These are phyloP conservation scores for Aspergillus sp. DNA, from an alignment of 2,329 filamentous ascomycete species.

Conservation along the genomic window DNA sequence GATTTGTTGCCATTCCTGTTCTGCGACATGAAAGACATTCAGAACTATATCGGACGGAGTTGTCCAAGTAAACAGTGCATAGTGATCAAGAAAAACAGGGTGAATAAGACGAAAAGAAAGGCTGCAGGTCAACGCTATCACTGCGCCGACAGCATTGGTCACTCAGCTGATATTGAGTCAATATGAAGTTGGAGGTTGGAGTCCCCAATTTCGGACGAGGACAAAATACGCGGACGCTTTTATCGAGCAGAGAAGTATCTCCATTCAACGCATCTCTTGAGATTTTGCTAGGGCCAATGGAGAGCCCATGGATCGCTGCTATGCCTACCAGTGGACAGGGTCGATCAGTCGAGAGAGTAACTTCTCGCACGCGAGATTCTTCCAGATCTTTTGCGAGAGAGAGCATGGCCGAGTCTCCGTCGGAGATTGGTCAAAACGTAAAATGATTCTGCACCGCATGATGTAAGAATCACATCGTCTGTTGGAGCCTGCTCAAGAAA, in stretches of 20 bases:
- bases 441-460: not conserved
- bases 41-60: not conserved
- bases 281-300: not conserved
- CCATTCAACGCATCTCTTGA: not conserved
- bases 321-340: not conserved
- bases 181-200: not conserved
- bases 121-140: not conserved
- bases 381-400: not conserved
- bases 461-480: not conserved
- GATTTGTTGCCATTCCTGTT: not conserved
- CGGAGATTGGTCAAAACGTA: slow-evolving; percentile 2
- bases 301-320: not conserved
- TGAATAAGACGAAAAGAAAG: not conserved
- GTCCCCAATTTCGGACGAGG: not conserved
- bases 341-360: not conserved
- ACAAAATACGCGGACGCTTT: not conserved
- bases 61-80: not conserved
- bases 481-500: not conserved
- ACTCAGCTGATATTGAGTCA: not conserved
- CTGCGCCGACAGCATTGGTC: too few relatives aligned
- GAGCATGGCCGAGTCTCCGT: not conserved
- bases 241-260: not conserved
- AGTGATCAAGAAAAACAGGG: not conserved
- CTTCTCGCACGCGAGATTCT: not conserved
- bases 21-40: not conserved